phyloP scores from a whole-genome alignment of 1,284 basidiomycete genomes.

The Cryptococcus sp. region DNA sequence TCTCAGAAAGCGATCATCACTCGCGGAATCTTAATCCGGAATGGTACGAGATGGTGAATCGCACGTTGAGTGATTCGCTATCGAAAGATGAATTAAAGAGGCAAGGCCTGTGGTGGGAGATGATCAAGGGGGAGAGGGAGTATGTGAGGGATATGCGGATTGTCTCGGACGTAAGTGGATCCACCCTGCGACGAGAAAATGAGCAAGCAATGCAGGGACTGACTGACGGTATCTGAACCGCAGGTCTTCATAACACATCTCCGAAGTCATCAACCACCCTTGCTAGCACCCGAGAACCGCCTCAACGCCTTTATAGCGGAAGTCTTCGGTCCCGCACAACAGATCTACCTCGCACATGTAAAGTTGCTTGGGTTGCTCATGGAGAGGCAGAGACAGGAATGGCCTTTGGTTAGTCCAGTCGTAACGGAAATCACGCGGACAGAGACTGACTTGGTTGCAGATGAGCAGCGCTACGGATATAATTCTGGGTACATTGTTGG shows the following conservation, averaged over 20 bases:
- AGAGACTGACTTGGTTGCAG: constrained; percentile 7
- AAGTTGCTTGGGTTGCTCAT: constrained; percentile 68
- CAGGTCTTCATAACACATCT: constrained; percentile 72
- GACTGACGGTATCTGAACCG: constrained; percentile 12
- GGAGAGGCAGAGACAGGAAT: constrained; percentile 71
- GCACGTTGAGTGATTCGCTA: constrained; percentile 65
- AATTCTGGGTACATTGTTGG: constrained; percentile 65
- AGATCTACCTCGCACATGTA: constrained; percentile 66
- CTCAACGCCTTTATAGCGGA: constrained; percentile 65
- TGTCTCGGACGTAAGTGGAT: constrained; percentile 62
- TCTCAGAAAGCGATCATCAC: constrained; percentile 11
- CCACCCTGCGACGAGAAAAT: neutral
- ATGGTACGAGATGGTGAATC: constrained; percentile 74
- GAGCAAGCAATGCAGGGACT: constrained; percentile 2
- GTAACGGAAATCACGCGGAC: neutral
- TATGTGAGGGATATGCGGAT: constrained; percentile 73
- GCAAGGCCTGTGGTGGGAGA: constrained; percentile 77
- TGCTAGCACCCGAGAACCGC: constrained; percentile 59
- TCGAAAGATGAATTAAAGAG: constrained; percentile 71
- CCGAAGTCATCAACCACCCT: constrained; percentile 59
- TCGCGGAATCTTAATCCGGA: constrained; percentile 50
- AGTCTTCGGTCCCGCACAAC: constrained; percentile 72
- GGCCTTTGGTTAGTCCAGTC: constrained; percentile 60
- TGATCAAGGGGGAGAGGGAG: constrained; percentile 76
- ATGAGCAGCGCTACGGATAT: constrained; percentile 75